These are phyloP conservation scores for Pseudogymnoascus sp. DNA, from an alignment of 2,329 filamentous ascomycete species.

Conservation along the genomic window DNA sequence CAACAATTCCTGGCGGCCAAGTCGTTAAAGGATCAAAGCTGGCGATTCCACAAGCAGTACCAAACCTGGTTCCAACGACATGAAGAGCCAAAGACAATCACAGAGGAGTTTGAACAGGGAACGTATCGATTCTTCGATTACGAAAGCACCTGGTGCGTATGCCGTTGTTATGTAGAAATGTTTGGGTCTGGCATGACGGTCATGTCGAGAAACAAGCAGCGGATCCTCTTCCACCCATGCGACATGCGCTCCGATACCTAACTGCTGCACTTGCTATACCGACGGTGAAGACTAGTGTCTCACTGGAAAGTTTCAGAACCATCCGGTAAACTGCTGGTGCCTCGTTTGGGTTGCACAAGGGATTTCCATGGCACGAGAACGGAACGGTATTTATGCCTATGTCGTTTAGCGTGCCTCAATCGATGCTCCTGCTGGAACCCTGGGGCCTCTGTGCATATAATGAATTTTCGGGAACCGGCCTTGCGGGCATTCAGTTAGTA, in stretches of 20 bases:
- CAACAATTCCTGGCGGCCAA: slow-evolving; percentile 94
- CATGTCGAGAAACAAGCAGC: background rate
- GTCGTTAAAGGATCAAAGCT: slow-evolving; percentile 95
- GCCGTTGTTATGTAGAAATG: slow-evolving; percentile 7
- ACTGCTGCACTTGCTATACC: background rate
- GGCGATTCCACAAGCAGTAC: slow-evolving; percentile 99
- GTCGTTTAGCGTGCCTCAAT: slow-evolving; percentile 1
- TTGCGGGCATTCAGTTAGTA: slow-evolving; percentile 1
- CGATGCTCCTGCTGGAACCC: slow-evolving; percentile 1
- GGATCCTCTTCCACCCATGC: background rate
- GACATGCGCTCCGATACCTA: background rate
- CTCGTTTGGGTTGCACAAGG: background rate
- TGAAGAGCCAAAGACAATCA: slow-evolving; percentile 97
- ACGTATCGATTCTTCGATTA: slow-evolving; percentile 99
- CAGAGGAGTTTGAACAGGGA: slow-evolving; percentile 96
- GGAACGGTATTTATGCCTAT: background rate
- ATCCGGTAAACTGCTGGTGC: background rate
- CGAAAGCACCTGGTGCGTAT: slow-evolving; percentile 87
- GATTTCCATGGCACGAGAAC: background rate
- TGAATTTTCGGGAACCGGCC: background rate
- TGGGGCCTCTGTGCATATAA: background rate
- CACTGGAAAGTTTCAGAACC: slow-evolving; percentile 10
- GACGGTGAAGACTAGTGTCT: slow-evolving; percentile 9
- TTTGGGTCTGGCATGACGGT: slow-evolving; percentile 11
- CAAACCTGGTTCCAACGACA: slow-evolving; percentile 99